phyloP scores from a whole-genome alignment of 805 yeast genomes.

The Nadsonia fulvescens region DNA sequence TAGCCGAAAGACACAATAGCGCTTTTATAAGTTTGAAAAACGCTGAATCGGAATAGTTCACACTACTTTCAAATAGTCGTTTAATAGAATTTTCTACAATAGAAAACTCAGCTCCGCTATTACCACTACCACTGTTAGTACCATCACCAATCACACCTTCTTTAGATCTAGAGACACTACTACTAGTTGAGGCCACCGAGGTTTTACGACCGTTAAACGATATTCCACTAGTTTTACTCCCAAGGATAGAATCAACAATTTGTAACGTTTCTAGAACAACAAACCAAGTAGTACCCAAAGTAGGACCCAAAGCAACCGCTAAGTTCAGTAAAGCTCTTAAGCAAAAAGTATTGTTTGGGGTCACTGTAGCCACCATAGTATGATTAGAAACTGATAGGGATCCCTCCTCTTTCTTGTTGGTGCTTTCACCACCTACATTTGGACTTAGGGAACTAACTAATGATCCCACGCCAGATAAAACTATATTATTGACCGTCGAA shows the following conservation, averaged over 20 bases:
- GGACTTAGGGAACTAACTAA: constrained; percentile 12
- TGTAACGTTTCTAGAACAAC: constrained; percentile 36
- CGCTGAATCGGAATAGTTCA: constrained; percentile 32
- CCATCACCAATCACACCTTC: constrained; percentile 4
- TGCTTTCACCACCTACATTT: constrained; percentile 5
- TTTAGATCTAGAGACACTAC: constrained; percentile 6
- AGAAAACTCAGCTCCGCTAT: constrained; percentile 26
- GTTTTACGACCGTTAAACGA: too few species aligned
- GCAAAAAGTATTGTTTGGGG: constrained; percentile 54
- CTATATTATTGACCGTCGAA: too few species aligned
- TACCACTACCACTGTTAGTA: constrained; percentile 9
- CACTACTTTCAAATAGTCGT: constrained; percentile 48
- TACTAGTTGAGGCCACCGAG: too few species aligned
- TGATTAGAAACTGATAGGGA: too few species aligned
- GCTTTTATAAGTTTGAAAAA: too few species aligned
- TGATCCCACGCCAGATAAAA: constrained; percentile 10
- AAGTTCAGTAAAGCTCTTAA: constrained; percentile 63
- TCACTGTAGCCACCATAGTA: too few species aligned
- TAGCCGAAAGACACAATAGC: too few species aligned
- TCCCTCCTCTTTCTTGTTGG: constrained; percentile 2
- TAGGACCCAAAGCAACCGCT: constrained; percentile 67
- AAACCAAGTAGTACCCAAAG: constrained; percentile 49
- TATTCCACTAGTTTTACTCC: too few species aligned
- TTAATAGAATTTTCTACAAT: constrained; percentile 34
- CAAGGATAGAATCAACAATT: constrained; percentile 11